Conservation (phyloP, 306 rosid genomes). For the Parietaria judaica region DNA sequence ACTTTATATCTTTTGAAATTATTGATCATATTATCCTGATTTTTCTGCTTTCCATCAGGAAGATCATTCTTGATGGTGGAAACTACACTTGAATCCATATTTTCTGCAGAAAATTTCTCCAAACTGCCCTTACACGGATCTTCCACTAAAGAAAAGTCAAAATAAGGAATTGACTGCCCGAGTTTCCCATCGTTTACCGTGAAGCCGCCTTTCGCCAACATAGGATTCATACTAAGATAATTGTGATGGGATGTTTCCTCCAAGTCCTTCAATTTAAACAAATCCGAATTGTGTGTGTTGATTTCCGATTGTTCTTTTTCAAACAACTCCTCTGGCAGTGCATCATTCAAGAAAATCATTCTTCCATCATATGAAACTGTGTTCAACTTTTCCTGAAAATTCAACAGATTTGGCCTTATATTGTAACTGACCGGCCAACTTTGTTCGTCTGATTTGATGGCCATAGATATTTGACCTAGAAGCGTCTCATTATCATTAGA, state of each 20-base stretch:
- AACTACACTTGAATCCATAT: constrained; percentile 25
- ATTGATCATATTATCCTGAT: constrained; percentile 27
- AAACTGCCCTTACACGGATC: constrained; percentile 64
- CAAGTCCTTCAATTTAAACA: constrained; percentile 26
- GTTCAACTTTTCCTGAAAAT: constrained; percentile 22
- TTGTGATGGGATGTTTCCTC: constrained; percentile 31
- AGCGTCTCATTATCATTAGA: constrained; percentile 26
- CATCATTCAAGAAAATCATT: constrained; percentile 19
- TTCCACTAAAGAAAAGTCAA: constrained; percentile 63
- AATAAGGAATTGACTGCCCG: constrained; percentile 37
- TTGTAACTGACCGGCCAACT: constrained; percentile 21
- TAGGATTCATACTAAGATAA: constrained; percentile 63
- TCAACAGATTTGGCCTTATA: constrained; percentile 11
- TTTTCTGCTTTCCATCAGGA: constrained; percentile 22
- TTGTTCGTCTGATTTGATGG: constrained; percentile 31
- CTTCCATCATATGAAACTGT: constrained; percentile 27
- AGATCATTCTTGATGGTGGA: constrained; percentile 24
- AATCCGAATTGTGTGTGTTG: constrained; percentile 24
- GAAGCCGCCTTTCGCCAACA: constrained; percentile 52
- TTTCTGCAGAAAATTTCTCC: constrained; percentile 31
- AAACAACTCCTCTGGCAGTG: constrained; percentile 24
- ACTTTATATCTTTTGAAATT: constrained; percentile 15
- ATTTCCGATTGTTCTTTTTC: constrained; percentile 30
- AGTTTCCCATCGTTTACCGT: constrained; percentile 29
- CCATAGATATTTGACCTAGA: constrained; percentile 27